phyloP scores from a whole-genome alignment of 345 rosid genomes.

The Eucalyptus albens region DNA sequence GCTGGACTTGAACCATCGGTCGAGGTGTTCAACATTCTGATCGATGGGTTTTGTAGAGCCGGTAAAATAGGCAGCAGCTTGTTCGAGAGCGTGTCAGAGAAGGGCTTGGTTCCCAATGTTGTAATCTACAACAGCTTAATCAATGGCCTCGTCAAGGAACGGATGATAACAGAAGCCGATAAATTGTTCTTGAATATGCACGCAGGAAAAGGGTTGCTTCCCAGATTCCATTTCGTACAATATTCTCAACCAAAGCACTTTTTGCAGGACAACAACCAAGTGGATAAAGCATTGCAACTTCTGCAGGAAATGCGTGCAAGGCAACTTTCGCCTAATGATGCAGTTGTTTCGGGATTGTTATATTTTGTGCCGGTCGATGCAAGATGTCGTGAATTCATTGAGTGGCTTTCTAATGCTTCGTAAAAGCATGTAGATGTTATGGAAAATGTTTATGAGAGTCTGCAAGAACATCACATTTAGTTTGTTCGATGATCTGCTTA shows the following conservation, averaged over 20 bases:
- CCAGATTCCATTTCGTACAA: background rate
- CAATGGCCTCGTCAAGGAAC: background rate
- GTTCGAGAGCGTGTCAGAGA: background rate
- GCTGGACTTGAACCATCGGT: background rate
- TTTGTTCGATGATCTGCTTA: background rate
- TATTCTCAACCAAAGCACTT: background rate
- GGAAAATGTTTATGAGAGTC: background rate
- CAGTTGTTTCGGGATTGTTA: background rate
- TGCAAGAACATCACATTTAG: background rate
- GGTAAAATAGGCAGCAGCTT: background rate
- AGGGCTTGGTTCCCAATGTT: background rate
- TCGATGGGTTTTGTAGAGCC: background rate
- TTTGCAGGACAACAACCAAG: background rate
- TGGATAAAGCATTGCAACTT: background rate
- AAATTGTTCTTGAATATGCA: background rate
- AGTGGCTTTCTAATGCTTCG: background rate
- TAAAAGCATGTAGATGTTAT: background rate
- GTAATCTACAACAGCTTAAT: background rate
- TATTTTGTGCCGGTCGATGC: fast-evolving
- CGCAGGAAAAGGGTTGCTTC: background rate
- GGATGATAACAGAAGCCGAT: background rate
- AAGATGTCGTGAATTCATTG: background rate
- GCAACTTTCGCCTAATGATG: background rate
- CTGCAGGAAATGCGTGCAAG: background rate
- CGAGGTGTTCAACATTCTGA: background rate